phyloP scores from a whole-genome alignment of 768 basidiomycete genomes.

The Leucogyrophana mollusca region DNA sequence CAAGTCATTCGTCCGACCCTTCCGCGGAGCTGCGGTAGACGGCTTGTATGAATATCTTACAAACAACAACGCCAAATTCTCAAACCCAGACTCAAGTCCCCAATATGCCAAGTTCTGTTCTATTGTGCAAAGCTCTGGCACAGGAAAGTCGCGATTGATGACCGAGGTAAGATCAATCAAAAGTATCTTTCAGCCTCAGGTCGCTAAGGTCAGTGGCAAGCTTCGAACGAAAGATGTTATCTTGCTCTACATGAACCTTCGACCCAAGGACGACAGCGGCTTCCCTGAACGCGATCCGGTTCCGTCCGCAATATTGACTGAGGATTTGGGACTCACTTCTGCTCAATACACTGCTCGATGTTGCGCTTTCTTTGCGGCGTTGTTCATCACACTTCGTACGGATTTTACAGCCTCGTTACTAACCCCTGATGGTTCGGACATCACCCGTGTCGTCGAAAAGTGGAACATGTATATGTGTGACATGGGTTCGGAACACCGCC shows the following conservation, averaged over 20 bases:
- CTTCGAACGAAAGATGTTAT: constrained; percentile 11
- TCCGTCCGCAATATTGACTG: constrained; percentile 12
- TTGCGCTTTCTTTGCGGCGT: constrained; percentile 12
- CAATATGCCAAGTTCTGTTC: constrained; percentile 12
- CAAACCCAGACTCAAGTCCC: not conserved
- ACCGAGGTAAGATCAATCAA: constrained; percentile 11
- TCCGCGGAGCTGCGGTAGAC: constrained; percentile 5
- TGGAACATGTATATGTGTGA: not conserved
- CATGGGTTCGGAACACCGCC: not conserved
- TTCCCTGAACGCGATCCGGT: constrained; percentile 15
- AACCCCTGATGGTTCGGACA: too few relatives aligned
- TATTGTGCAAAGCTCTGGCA: constrained; percentile 18
- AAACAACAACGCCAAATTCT: constrained; percentile 5
- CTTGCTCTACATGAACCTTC: constrained; percentile 17
- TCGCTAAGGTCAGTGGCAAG: constrained; percentile 1
- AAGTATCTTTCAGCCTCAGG: too few relatives aligned
- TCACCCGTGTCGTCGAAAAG: not conserved
- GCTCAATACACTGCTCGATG: constrained; percentile 5
- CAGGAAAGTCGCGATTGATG: constrained; percentile 17
- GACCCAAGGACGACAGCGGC: not conserved
- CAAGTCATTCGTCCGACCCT: constrained; percentile 4
- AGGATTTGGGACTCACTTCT: not conserved
- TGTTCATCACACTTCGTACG: constrained; percentile 5
- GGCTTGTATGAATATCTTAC: constrained; percentile 18
- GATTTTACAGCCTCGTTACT: constrained; percentile 3